These are phyloP conservation scores for Tylopilus rubrobrunneus DNA, from an alignment of 768 basidiomycete genomes.

Conservation along the genomic window DNA sequence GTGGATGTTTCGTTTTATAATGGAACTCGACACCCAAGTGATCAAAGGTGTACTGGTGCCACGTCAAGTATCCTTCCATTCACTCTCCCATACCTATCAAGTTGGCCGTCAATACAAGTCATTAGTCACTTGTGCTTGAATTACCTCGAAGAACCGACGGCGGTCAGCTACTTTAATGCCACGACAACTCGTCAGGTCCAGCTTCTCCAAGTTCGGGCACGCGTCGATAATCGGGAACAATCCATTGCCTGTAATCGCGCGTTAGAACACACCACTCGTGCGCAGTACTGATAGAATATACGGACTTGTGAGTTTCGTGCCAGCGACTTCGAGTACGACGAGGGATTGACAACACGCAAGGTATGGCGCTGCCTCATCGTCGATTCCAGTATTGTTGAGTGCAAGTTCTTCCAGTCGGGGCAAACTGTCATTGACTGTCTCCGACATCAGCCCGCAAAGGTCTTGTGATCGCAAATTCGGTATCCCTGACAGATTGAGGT, in stretches of 20 bases:
- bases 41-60: not conserved
- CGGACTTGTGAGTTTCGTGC: conserved; percentile 60
- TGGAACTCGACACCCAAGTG: too few relatives aligned
- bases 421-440: conserved; percentile 10
- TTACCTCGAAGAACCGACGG: conserved; percentile 62
- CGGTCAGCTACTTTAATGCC: conserved; percentile 57
- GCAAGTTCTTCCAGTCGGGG: conserved; percentile 46
- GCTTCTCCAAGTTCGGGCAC: conserved; percentile 47
- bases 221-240: conserved; percentile 55
- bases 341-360: conserved; percentile 51
- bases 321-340: conserved; percentile 46
- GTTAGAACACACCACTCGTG: not conserved
- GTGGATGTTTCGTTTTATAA: too few relatives aligned
- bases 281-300: not conserved
- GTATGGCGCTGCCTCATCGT: conserved; percentile 51
- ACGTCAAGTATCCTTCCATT: conserved; percentile 6
- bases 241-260: conserved; percentile 41
- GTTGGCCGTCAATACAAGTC: not conserved
- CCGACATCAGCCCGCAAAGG: conserved; percentile 44
- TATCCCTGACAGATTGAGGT: conserved; percentile 56
- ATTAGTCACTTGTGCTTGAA: conserved; percentile 5
- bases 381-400: conserved; percentile 59
- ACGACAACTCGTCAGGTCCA: conserved; percentile 67
- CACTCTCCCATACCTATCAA: conserved; percentile 25
- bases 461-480: conserved; percentile 47